Evolutionary conservation across 2,329 filamentous ascomycete genomes (phyloP), one percentile per base, ranked within the genome.

Genomic region (Colletotrichum sidae): DNA sequence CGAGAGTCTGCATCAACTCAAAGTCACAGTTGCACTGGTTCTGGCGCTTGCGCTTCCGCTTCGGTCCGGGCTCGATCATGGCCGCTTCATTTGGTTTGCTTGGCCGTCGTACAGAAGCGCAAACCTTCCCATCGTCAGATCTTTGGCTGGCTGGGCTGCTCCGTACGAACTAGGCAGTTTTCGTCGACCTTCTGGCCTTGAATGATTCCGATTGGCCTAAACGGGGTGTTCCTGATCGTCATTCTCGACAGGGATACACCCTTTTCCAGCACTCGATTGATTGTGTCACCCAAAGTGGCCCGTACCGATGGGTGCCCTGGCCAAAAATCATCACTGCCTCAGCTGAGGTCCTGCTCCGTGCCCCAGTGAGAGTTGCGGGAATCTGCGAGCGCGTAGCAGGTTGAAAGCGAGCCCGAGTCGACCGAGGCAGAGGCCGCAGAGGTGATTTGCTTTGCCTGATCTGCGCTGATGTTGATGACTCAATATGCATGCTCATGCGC

Each of bases 121-220:
- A 60, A 60, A 51, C 17, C 56, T 51, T 46, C 8, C 10, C 35
- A 37, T 42, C 57, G 53, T 35, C 12, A 55, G 51, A 61, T 65
- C 57, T 37, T 64, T 42, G 44, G 15, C 44, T n/a, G 44, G 44
- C 2, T 39, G 35, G 52, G 38, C 49, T 39, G 38, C 38, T 50
- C 51, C 44, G 51, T 51, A 49, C 41, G 37, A 12, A n/a, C 56
- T 51, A 34, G 17, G 25, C 8, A 7, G 15, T 56, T 61, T 34
- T 44, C 41, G 57, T 39, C 13, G 35, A 45, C 33, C n/a, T 35
- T 8, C 34, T 45, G 39, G n/a, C 11, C 51, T 44, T 61, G 57
- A 61, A 61, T 44, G 57, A 56, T 61, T 65, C 62, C 57, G 62
- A 61, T 65, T 65, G 62, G 62, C 25, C 25, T n/a, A 12, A n/a